These are phyloP conservation scores for Acmispon strigosus DNA, from an alignment of 306 rosid genomes.

Conservation along the genomic window DNA sequence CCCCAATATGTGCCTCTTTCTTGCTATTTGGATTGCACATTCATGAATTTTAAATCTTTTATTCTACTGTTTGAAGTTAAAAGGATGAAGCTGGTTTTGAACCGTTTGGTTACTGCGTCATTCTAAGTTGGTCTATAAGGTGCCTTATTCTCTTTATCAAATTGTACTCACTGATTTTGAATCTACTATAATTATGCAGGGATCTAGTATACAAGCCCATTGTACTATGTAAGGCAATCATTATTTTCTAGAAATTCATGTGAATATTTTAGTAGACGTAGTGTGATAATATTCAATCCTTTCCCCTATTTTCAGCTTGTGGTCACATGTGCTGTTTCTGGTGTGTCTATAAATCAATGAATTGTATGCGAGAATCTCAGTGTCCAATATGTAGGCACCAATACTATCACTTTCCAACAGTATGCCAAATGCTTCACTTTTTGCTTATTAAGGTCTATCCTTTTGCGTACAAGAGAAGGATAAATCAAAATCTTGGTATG, in stretches of 20 bases:
- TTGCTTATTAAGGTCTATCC: constrained; percentile 67
- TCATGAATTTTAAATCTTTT: no score
- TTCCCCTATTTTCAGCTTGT: constrained; percentile 52
- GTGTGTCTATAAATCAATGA: constrained; percentile 76
- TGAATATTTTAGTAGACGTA: background rate
- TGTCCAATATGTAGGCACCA: constrained; percentile 78
- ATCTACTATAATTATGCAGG: constrained; percentile 43
- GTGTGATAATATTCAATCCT: background rate
- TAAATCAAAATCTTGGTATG: constrained; percentile 54
- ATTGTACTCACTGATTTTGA: constrained; percentile 3
- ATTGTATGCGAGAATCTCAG: constrained; percentile 33
- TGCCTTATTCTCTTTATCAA: background rate
- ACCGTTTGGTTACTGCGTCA: background rate
- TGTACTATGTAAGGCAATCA: constrained; percentile 63
- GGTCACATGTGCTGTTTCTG: constrained; percentile 91
- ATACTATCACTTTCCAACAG: constrained; percentile 66
- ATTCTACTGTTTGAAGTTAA: no score
- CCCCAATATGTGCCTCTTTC: background rate
- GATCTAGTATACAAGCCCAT: constrained; percentile 83
- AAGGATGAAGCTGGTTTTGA: no score
- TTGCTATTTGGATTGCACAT: constrained; percentile 9
- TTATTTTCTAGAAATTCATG: background rate
- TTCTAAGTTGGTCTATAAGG: background rate
- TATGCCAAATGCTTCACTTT: constrained; percentile 74
- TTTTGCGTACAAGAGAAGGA: constrained; percentile 54